These are phyloP conservation scores for Russula griseocarnosa DNA, from an alignment of 768 basidiomycete species.

Conservation along the genomic window DNA sequence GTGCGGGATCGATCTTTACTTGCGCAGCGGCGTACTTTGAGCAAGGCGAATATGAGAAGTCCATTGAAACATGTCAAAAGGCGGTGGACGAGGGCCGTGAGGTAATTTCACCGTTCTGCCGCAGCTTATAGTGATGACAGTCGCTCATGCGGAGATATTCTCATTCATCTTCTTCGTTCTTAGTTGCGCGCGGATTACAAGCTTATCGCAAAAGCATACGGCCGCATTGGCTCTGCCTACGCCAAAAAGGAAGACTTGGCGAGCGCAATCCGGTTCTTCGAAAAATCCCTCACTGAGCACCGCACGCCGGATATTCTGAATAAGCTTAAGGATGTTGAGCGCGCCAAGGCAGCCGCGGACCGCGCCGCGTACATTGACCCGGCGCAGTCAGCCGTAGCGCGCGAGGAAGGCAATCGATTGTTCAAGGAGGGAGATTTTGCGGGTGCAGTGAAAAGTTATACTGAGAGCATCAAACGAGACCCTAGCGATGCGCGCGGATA, in stretches of 20 bases:
- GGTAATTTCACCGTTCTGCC: conserved; percentile 39
- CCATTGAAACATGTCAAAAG: conserved; percentile 88
- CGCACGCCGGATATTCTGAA: conserved; percentile 89
- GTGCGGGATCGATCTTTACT: background rate
- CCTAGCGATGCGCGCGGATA: conserved; percentile 88
- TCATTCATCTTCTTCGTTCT: background rate
- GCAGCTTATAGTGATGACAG: too few species aligned
- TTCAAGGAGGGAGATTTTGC: conserved; percentile 95
- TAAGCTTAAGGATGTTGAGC: conserved; percentile 85
- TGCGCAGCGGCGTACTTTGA: conserved; percentile 84
- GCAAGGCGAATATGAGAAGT: conserved; percentile 85
- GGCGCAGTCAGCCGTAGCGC: conserved; percentile 69
- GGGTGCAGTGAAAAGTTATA: conserved; percentile 84
- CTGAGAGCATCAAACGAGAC: conserved; percentile 95
- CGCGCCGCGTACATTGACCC: conserved; percentile 85
- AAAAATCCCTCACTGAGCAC: conserved; percentile 94
- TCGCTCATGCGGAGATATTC: background rate
- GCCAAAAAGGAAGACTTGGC: conserved; percentile 69
- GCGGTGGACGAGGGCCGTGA: conserved; percentile 93
- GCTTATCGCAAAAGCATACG: conserved; percentile 89
- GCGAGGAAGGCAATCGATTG: conserved; percentile 87
- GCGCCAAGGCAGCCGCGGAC: conserved; percentile 70
- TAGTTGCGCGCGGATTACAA: conserved; percentile 92
- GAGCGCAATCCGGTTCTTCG: conserved; percentile 84
- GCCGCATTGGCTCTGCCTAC: conserved; percentile 84